These are phyloP conservation scores for Saccharomycopsis fibuligera DNA, from an alignment of 805 yeast species.

Conservation along the genomic window DNA sequence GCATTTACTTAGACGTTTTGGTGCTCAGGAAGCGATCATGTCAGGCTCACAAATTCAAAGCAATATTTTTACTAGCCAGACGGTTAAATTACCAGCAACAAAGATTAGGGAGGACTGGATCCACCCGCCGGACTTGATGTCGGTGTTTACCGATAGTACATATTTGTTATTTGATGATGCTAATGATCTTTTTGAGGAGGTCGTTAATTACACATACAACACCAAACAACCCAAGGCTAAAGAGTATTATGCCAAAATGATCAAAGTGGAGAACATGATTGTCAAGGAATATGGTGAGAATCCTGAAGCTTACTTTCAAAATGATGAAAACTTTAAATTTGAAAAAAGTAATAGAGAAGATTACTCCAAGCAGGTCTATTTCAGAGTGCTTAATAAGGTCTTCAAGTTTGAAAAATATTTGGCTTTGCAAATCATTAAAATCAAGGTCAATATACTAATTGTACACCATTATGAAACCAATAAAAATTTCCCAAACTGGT, in stretches of 20 bases:
- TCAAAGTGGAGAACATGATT: not conserved
- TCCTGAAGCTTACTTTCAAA: not conserved
- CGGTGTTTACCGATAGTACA: not conserved
- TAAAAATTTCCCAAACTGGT: conserved; percentile 1
- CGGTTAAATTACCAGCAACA: not conserved
- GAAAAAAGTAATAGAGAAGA: not conserved
- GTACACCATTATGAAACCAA: conserved; percentile 6
- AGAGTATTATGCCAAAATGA: not conserved
- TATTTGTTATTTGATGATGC: not conserved
- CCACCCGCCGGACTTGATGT: not conserved
- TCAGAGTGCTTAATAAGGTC: conserved; percentile 5
- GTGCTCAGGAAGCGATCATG: not conserved
- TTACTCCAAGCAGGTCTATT: not conserved
- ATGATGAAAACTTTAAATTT: conserved; percentile 6
- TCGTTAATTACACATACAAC: not conserved
- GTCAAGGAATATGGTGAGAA: not conserved
- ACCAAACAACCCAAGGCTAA: not conserved
- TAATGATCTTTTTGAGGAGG: not conserved
- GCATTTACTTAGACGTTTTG: not conserved
- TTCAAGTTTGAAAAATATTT: conserved; percentile 6
- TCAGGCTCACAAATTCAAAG: not conserved
- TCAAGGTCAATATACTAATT: conserved; percentile 1
- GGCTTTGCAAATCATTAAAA: not conserved
- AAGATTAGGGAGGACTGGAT: not conserved
- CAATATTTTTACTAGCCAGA: too few relatives aligned